These are phyloP conservation scores for Phytophthora tubulina DNA, from an alignment of 352 stramenopile species.

Conservation along the genomic window DNA sequence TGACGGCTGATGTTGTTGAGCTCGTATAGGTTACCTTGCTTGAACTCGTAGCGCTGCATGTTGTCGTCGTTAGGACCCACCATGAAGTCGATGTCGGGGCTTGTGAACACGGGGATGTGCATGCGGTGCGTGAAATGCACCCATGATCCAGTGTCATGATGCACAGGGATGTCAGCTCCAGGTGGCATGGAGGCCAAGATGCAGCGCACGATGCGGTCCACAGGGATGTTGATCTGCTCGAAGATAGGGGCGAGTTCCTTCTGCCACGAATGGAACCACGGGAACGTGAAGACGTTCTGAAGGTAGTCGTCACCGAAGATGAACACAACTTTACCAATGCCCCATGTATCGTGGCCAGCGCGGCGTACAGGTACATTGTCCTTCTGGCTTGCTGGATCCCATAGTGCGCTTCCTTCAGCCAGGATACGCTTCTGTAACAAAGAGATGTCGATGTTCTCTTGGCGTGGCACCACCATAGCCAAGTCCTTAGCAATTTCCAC, in stretches of 20 bases:
- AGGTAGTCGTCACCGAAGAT: conserved; percentile 99
- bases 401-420: conserved; percentile 56
- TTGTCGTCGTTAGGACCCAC: conserved; percentile 85
- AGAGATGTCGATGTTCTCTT: conserved; percentile 72
- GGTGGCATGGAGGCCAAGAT: conserved; percentile 97
- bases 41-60: conserved; percentile 93
- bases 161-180: conserved; percentile 95
- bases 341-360: conserved; percentile 97
- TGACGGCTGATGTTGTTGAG: conserved; percentile 99
- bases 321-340: conserved; percentile 98
- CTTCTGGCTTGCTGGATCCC: conserved; percentile 74
- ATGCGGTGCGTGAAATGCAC: conserved; percentile 96
- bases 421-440: conserved; percentile 69
- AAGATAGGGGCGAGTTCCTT: conserved; percentile 90
- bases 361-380: conserved; percentile 94
- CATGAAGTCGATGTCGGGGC: conserved; percentile 76
- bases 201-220: conserved; percentile 92
- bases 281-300: conserved; percentile 94
- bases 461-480: conserved; percentile 66
- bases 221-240: conserved; percentile 86
- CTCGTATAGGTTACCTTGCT: conserved; percentile 96
- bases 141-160: conserved; percentile 99
- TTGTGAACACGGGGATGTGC: conserved; percentile 96
- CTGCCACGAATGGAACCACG: conserved; percentile 93
- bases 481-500: conserved; percentile 46